These are phyloP conservation scores for Ceratobasidium sp. DNA, from an alignment of 1,284 basidiomycete genomes.

Conservation along the genomic window DNA sequence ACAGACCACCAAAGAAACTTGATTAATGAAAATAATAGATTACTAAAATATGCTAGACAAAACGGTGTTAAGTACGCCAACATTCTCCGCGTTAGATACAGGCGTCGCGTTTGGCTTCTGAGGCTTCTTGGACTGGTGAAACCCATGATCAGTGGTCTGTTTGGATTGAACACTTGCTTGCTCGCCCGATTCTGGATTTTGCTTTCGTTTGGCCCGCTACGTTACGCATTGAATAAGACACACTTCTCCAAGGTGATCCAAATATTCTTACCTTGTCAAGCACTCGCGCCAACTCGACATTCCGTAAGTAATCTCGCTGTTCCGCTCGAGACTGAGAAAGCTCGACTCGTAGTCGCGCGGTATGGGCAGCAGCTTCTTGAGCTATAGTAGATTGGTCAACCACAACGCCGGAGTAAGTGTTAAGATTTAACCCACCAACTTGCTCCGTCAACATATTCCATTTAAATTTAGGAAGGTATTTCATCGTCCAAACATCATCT, in stretches of 20 bases:
- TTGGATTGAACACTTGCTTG: slow-evolving; percentile 22
- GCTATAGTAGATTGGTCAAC: slow-evolving; percentile 65
- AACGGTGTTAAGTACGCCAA: slow-evolving; percentile 63
- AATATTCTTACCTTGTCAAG: slow-evolving; percentile 71
- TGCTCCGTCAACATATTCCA: slow-evolving; percentile 99
- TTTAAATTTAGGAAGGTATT: slow-evolving; percentile 97
- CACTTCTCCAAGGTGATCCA: background rate
- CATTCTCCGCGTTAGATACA: slow-evolving; percentile 48
- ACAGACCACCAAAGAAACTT: slow-evolving; percentile 39
- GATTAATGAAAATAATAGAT: slow-evolving; percentile 14
- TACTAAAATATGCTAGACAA: slow-evolving; percentile 70
- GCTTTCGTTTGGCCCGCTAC: slow-evolving; percentile 53
- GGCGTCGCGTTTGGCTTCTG: slow-evolving; percentile 50
- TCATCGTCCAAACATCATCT: slow-evolving; percentile 99
- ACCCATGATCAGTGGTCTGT: slow-evolving; percentile 53
- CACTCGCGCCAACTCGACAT: slow-evolving; percentile 95
- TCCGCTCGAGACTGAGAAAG: slow-evolving; percentile 90
- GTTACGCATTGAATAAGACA: background rate
- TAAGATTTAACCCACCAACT: slow-evolving; percentile 79
- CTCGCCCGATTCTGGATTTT: slow-evolving; percentile 51
- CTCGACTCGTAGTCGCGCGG: slow-evolving; percentile 90
- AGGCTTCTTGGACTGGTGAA: slow-evolving; percentile 57
- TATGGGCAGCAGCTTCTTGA: slow-evolving; percentile 91
- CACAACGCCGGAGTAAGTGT: too few relatives aligned
- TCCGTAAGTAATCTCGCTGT: slow-evolving; percentile 93